These are phyloP conservation scores for Trametes cinnabarina DNA, from an alignment of 768 basidiomycete species.

Conservation along the genomic window DNA sequence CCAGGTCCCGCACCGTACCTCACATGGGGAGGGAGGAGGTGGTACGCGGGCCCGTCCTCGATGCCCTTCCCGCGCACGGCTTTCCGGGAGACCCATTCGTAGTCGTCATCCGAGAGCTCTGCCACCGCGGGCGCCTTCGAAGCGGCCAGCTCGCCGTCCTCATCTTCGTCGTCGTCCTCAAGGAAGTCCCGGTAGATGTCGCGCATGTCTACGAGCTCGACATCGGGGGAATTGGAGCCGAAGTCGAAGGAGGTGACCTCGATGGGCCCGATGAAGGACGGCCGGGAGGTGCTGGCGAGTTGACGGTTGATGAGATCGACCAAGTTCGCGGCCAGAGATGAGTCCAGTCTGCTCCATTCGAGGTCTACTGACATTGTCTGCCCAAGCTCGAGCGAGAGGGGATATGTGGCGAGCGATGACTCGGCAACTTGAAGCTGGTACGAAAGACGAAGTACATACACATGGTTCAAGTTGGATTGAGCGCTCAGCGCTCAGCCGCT, in stretches of 20 bases:
- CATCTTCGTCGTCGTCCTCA: slow-evolving; percentile 65
- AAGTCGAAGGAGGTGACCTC: slow-evolving; percentile 85
- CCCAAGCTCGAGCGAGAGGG: not conserved
- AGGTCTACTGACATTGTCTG: slow-evolving; percentile 89
- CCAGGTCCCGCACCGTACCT: slow-evolving; percentile 60
- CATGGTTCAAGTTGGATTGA: too few species aligned
- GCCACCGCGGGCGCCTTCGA: slow-evolving; percentile 22
- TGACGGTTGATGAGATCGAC: slow-evolving; percentile 78
- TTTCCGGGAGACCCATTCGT: slow-evolving; percentile 77
- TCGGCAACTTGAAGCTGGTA: too few species aligned
- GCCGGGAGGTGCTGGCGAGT: slow-evolving; percentile 67
- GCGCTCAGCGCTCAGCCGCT: too few species aligned
- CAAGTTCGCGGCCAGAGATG: slow-evolving; percentile 63
- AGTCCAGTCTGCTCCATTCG: slow-evolving; percentile 85
- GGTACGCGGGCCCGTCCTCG: slow-evolving; percentile 55
- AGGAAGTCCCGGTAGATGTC: slow-evolving; percentile 96
- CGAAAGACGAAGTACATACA: not conserved
- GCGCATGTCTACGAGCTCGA: slow-evolving; percentile 87
- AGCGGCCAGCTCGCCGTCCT: slow-evolving; percentile 27
- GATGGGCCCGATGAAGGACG: slow-evolving; percentile 93
- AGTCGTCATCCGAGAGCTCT: slow-evolving; percentile 70
- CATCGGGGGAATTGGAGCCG: slow-evolving; percentile 76
- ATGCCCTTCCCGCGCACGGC: slow-evolving; percentile 53
- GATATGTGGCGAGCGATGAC: too few species aligned
- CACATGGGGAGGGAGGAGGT: slow-evolving; percentile 71